phyloP scores from a whole-genome alignment of 1,284 basidiomycete genomes.

The Cryptococcus floricola region DNA sequence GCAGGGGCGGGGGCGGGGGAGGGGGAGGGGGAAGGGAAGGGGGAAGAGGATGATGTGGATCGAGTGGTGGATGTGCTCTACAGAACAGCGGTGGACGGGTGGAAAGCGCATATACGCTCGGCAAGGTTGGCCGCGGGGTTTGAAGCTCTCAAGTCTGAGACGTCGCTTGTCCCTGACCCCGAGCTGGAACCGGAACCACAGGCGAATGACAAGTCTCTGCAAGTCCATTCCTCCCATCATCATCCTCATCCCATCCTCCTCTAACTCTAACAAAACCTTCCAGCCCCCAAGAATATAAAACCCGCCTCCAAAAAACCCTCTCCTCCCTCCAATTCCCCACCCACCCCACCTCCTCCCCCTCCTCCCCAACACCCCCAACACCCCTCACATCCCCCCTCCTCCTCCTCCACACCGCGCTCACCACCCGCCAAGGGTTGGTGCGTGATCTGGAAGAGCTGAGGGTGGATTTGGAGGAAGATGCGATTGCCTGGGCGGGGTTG shows the following conservation, averaged over 20 bases:
- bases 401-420: background rate
- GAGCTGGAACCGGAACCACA: background rate
- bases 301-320: background rate
- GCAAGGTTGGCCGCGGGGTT: background rate
- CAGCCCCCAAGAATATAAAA: background rate
- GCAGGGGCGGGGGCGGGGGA: no score
- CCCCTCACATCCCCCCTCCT: background rate
- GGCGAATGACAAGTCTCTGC: background rate
- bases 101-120: background rate
- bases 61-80: background rate
- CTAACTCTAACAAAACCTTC: no score
- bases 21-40: background rate
- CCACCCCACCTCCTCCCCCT: background rate
- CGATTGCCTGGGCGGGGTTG: background rate
- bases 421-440: background rate
- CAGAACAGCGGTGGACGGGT: background rate
- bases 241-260: background rate
- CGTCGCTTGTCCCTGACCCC: background rate
- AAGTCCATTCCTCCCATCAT: background rate
- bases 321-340: background rate
- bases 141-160: background rate
- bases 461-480: background rate
- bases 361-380: no score
- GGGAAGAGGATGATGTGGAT: background rate
- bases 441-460: background rate